Conservation (phyloP, 2,329 filamentous ascomycete genomes). For the Cladobotryum protrusum region DNA sequence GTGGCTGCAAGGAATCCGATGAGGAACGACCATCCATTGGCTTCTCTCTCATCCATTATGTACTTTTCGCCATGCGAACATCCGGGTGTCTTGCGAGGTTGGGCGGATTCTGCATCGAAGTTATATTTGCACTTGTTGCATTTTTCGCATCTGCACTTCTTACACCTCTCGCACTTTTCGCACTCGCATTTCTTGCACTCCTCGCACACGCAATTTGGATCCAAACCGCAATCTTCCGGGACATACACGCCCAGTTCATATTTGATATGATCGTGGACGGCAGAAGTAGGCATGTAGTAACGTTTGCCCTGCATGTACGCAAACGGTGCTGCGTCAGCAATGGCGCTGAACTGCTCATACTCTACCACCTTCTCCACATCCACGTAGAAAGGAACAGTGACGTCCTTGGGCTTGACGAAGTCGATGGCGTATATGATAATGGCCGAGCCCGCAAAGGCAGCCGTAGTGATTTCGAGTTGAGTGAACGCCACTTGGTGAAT, state of each 20-base stretch:
- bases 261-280: not conserved
- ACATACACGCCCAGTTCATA: not conserved
- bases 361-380: not conserved
- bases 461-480: no score
- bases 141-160: no score
- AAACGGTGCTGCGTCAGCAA: not conserved
- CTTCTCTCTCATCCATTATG: not conserved
- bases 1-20: not conserved
- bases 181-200: not conserved
- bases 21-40: not conserved
- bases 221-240: not conserved
- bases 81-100: not conserved
- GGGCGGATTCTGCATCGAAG: no score
- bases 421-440: not conserved
- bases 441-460: no score
- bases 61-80: not conserved
- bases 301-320: not conserved
- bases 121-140: no score
- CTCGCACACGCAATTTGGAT: not conserved
- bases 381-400: not conserved
- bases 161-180: no score
- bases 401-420: not conserved
- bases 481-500: no score
- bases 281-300: not conserved
- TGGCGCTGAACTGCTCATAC: not conserved